A percentile compares a stretch with the other conserved stretches of the same genome.
phyloP scores from a whole-genome alignment of 768 basidiomycete genomes.

The Leccinum subtestaceum region DNA sequence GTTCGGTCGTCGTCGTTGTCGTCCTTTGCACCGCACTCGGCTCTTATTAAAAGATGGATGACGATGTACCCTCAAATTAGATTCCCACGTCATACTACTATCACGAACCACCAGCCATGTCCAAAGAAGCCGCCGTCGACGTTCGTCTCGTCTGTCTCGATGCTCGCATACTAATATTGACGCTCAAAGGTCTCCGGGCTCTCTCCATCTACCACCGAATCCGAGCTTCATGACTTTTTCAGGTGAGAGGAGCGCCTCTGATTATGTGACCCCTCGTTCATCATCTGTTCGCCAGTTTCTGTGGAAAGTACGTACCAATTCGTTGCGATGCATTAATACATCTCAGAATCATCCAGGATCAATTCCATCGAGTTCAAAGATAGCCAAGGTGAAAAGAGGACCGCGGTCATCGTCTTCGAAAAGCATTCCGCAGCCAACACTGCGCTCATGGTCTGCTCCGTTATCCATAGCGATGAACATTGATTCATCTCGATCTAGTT shows the following conservation, averaged over 20 bases:
- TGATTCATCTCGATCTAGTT: constrained; percentile 39
- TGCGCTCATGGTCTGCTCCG: constrained; percentile 63
- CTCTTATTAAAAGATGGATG: neutral
- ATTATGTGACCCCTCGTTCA: constrained; percentile 1
- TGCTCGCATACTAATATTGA: neutral
- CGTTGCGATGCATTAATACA: neutral
- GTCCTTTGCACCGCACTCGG: constrained; percentile 11
- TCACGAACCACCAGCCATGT: constrained; percentile 18
- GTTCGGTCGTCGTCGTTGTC: constrained; percentile 4
- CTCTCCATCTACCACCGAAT: constrained; percentile 59
- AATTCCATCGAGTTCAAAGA: constrained; percentile 56
- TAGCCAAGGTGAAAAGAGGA: constrained; percentile 31
- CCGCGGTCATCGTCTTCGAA: constrained; percentile 80
- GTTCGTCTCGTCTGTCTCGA: constrained; percentile 30
- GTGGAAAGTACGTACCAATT: constrained; percentile 62
- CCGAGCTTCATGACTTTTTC: constrained; percentile 77
- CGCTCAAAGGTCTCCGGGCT: constrained; percentile 65
- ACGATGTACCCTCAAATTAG: neutral
- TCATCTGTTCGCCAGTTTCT: constrained; percentile 55
- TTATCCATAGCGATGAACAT: accelerated
- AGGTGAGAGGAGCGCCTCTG: constrained; percentile 47
- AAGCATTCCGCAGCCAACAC: constrained; percentile 83
- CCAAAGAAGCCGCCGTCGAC: constrained; percentile 25
- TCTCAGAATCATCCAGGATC: constrained; percentile 47
- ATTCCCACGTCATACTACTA: constrained; percentile 11